These are phyloP conservation scores for Aspergillus sp. DNA, from an alignment of 2,329 filamentous ascomycete genomes.

Conservation along the genomic window DNA sequence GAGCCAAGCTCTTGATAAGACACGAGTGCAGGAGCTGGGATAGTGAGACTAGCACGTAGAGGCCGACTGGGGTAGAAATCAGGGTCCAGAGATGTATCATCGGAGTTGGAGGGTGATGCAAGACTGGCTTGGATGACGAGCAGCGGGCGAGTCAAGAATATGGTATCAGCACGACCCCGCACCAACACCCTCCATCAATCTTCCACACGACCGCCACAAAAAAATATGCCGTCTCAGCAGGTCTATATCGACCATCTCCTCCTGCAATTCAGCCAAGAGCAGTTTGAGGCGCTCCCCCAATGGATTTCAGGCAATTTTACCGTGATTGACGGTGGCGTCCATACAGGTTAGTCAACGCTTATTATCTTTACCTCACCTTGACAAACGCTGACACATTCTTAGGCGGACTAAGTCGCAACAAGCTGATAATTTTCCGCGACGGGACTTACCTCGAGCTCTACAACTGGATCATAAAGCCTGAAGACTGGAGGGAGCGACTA, in stretches of 20 bases:
- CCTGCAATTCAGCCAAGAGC: slow-evolving; percentile 12
- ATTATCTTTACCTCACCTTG: neutral
- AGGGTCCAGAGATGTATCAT: neutral
- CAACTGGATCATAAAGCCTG: slow-evolving; percentile 17
- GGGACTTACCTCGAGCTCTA: slow-evolving; percentile 21
- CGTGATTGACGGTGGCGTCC: slow-evolving; percentile 19
- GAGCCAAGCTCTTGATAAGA: neutral
- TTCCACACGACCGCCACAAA: neutral
- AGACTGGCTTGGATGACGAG: neutral
- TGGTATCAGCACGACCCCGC: slow-evolving; percentile 4
- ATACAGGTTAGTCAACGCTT: slow-evolving; percentile 5
- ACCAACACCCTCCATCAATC: neutral
- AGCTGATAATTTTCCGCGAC: slow-evolving; percentile 20
- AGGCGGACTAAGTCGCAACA: slow-evolving; percentile 21
- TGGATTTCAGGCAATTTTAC: slow-evolving; percentile 21
- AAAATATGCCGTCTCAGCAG: slow-evolving; percentile 13
- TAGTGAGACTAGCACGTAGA: neutral
- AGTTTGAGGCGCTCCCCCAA: slow-evolving; percentile 14
- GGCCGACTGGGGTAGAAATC: neutral
- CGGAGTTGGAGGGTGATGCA: neutral
- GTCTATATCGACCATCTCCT: slow-evolving; percentile 21
- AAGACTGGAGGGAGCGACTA: slow-evolving; percentile 12
- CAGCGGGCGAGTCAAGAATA: neutral
- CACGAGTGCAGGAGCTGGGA: neutral
- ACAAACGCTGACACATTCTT: neutral